Conservation (phyloP, 2,329 filamentous ascomycete species). For the Calonectria fujianensis region DNA sequence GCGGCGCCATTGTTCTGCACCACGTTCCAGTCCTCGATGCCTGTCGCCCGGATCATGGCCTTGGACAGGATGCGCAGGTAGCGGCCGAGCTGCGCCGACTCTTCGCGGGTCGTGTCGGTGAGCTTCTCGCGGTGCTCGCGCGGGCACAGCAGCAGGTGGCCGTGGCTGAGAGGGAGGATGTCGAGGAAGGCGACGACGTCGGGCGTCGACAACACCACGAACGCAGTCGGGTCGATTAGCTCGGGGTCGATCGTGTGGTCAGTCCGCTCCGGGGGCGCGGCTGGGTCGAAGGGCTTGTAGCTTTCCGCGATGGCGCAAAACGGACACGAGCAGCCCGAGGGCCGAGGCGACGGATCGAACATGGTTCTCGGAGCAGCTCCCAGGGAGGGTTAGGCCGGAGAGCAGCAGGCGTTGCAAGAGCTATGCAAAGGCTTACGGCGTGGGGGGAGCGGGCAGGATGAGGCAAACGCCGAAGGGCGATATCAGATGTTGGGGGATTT, state of each 20-base stretch:
- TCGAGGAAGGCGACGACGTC: slow-evolving; percentile 91
- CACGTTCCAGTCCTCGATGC: slow-evolving; percentile 92
- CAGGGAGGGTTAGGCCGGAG: neutral
- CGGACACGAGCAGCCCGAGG: slow-evolving; percentile 68
- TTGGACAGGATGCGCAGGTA: slow-evolving; percentile 83
- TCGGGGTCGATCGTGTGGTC: slow-evolving; percentile 55
- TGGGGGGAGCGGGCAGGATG: neutral
- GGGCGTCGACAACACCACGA: slow-evolving; percentile 85
- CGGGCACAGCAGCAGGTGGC: slow-evolving; percentile 89
- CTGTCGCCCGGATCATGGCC: slow-evolving; percentile 81
- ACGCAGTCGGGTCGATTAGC: slow-evolving; percentile 68
- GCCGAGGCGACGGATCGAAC: slow-evolving; percentile 62
- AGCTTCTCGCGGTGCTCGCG: slow-evolving; percentile 86
- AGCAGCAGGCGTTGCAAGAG: neutral
- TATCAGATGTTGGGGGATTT: slow-evolving; percentile 21
- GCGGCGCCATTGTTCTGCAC: slow-evolving; percentile 96
- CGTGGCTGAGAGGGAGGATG: slow-evolving; percentile 89
- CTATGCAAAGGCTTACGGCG: neutral
- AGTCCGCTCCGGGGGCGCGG: slow-evolving; percentile 63
- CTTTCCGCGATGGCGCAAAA: slow-evolving; percentile 76
- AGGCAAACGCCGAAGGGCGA: slow-evolving; percentile 3
- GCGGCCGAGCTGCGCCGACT: slow-evolving; percentile 80
- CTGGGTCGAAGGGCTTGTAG: slow-evolving; percentile 69
- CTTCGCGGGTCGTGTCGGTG: slow-evolving; percentile 78
- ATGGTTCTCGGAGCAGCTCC: slow-evolving; percentile 36